phyloP scores from a whole-genome alignment of 2,329 filamentous ascomycete species.

The Aspergillus quadrilineatus region DNA sequence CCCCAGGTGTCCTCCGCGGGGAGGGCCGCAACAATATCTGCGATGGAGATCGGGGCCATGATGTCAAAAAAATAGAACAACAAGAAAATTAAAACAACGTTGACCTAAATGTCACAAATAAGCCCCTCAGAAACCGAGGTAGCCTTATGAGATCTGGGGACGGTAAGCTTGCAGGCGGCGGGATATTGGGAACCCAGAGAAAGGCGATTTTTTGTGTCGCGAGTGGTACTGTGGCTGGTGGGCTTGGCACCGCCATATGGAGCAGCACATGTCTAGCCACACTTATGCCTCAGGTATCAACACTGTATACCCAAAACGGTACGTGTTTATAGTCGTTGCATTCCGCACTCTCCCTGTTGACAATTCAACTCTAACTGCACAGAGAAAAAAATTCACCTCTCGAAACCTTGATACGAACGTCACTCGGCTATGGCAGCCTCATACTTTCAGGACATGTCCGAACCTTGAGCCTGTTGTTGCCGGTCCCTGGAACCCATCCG shows the following conservation, averaged over 20 bases:
- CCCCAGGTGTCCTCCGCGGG: slow-evolving; percentile 83
- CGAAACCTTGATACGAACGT: no score
- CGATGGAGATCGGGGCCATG: slow-evolving; percentile 57
- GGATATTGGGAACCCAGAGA: slow-evolving; percentile 18
- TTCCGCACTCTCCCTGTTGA: not conserved
- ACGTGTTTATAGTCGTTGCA: not conserved
- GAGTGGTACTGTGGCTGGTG: slow-evolving; percentile 18
- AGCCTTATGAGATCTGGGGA: slow-evolving; percentile 2
- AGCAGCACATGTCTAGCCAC: slow-evolving; percentile 5
- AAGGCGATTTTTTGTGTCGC: slow-evolving; percentile 24
- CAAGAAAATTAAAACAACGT: slow-evolving; percentile 3
- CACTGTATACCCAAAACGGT: not conserved
- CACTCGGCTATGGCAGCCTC: no score
- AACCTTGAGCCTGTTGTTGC: not conserved
- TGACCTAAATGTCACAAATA: not conserved
- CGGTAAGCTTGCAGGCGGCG: slow-evolving; percentile 12
- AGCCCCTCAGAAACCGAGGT: slow-evolving; percentile 7
- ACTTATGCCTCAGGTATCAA: not conserved
- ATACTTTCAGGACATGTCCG: no score
- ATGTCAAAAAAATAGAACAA: slow-evolving; percentile 17
- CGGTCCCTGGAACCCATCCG: not conserved
- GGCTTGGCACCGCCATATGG: slow-evolving; percentile 15
- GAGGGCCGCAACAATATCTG: slow-evolving; percentile 68
- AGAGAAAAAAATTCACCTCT: no score
- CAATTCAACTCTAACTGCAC: not conserved